A percentile compares a stretch with the other conserved stretches of the same genome.
Conservation (phyloP, 331 rosid genomes). For the Rosa hybrid region DNA sequence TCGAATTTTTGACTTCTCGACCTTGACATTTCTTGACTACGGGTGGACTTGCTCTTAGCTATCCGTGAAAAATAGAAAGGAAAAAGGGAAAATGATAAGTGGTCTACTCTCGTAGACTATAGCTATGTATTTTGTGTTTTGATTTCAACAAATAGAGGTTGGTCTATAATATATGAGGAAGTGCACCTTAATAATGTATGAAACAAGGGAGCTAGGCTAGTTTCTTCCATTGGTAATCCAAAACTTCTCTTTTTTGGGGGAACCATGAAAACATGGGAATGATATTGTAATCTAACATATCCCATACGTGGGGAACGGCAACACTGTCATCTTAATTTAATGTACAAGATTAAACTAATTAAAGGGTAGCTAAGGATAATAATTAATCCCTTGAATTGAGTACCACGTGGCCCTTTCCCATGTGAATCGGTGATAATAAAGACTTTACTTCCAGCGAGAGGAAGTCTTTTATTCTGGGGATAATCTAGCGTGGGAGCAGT, state of each 20-base stretch:
- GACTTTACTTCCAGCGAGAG: slow-evolving; percentile 46
- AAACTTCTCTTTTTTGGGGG: slow-evolving; percentile 33
- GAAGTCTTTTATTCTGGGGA: slow-evolving; percentile 39
- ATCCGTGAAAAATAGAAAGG: not conserved
- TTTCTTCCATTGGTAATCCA: slow-evolving; percentile 21
- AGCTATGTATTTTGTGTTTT: not conserved
- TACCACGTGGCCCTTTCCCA: slow-evolving; percentile 49
- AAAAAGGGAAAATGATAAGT: not conserved
- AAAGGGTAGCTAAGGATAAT: slow-evolving; percentile 13
- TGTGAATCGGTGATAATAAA: slow-evolving; percentile 37
- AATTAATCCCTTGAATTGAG: slow-evolving; percentile 30
- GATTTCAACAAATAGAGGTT: slow-evolving; percentile 20
- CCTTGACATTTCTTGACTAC: no score
- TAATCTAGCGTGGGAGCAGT: slow-evolving; percentile 1
- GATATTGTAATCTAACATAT: slow-evolving; percentile 16
- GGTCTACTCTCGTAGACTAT: not conserved
- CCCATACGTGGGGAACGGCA: slow-evolving; percentile 43
- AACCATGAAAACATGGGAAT: slow-evolving; percentile 28
- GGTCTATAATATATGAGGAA: slow-evolving; percentile 17
- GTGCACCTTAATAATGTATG: slow-evolving; percentile 32
- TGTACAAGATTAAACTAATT: slow-evolving; percentile 32
- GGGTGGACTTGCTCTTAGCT: slow-evolving; percentile 14
- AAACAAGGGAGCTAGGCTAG: slow-evolving; percentile 22
- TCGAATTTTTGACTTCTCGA: no score
- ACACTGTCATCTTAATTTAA: slow-evolving; percentile 20